Evolutionary conservation across 2,329 filamentous ascomycete species (phyloP).

Genomic region (Zymoseptoria passerinii): DNA sequence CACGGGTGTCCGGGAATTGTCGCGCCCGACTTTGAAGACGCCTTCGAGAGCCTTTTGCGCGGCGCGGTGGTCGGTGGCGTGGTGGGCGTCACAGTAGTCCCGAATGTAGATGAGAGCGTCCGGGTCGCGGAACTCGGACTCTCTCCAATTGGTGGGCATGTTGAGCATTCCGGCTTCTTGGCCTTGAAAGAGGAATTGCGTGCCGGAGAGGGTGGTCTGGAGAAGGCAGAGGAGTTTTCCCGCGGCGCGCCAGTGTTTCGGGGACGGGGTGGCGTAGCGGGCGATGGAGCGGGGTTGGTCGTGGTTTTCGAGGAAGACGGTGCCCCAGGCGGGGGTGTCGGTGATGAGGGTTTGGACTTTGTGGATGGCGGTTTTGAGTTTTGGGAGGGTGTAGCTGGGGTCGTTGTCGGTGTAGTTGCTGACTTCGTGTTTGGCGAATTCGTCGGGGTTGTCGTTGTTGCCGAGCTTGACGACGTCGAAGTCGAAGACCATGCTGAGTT

Average conservation of each 20-base stretch:
- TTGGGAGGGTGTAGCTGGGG: constrained; percentile 21
- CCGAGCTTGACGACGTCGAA: constrained; percentile 54
- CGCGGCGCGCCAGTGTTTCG: constrained; percentile 37
- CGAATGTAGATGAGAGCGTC: constrained; percentile 36
- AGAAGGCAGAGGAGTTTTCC: constrained; percentile 55
- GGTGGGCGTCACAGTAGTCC: constrained; percentile 58
- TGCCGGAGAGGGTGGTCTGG: constrained; percentile 51
- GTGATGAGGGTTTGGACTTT: constrained; percentile 41
- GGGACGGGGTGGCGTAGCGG: constrained; percentile 24
- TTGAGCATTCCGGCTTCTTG: constrained; percentile 63
- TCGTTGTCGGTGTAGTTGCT: constrained; percentile 23
- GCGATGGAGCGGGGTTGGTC: constrained; percentile 55
- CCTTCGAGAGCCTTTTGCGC: constrained; percentile 35
- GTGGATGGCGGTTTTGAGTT: constrained; percentile 15
- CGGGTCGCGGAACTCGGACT: constrained; percentile 15
- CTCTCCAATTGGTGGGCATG: constrained; percentile 50
- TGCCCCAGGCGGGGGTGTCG: constrained; percentile 55
- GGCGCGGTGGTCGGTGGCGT: constrained; percentile 21
- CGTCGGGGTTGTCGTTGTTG: constrained; percentile 19
- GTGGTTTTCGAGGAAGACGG: constrained; percentile 58
- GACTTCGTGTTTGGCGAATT: constrained; percentile 19
- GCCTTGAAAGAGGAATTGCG: constrained; percentile 61
- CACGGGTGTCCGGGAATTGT: constrained; percentile 64
- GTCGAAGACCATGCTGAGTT: constrained; percentile 66
- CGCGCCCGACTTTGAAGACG: constrained; percentile 53